Percentiles rank a stretch among this genome's conserved stretches.
phyloP scores from a whole-genome alignment of 139 green algal genomes.

The Mesotaenium endlicherianum region DNA sequence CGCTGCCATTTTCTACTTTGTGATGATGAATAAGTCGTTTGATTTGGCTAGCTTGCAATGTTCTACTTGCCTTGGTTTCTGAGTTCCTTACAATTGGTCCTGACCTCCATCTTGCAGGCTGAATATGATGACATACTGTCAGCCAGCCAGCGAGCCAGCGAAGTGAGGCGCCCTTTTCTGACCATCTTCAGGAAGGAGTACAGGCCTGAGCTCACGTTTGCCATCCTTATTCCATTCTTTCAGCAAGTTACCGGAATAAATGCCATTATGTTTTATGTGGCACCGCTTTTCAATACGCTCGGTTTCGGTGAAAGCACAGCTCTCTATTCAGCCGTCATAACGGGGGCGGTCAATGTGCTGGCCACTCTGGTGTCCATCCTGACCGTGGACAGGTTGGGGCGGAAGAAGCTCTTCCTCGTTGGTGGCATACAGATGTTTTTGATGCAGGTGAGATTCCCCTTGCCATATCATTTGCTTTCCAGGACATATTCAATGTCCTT shows the following conservation, averaged over 20 bases:
- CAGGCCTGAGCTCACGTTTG: constrained; percentile 61
- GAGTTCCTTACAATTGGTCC: no score
- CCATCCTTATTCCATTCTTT: constrained; percentile 59
- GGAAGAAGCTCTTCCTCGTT: constrained; percentile 62
- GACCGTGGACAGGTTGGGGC: constrained; percentile 60
- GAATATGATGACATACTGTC: no score
- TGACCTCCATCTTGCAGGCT: no score
- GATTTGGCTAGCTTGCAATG: no score
- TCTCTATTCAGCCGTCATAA: constrained; percentile 64
- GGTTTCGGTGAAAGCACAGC: constrained; percentile 47
- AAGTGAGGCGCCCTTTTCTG: no score
- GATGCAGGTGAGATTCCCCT: no score
- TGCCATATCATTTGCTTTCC: no score
- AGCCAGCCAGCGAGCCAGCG: no score
- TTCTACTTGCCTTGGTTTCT: no score
- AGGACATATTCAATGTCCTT: no score
- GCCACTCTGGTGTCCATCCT: constrained; percentile 63
- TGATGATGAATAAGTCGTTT: no score
- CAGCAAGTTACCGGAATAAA: constrained; percentile 71
- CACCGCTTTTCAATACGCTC: constrained; percentile 58
- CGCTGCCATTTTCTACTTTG: no score
- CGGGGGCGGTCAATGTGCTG: constrained; percentile 59
- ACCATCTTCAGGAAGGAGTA: constrained; percentile 45
- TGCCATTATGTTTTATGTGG: constrained; percentile 64
- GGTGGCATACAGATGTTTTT: constrained; percentile 67